Conservation (phyloP, 2,329 filamentous ascomycete species). For the Colletotrichum cordylinicola region DNA sequence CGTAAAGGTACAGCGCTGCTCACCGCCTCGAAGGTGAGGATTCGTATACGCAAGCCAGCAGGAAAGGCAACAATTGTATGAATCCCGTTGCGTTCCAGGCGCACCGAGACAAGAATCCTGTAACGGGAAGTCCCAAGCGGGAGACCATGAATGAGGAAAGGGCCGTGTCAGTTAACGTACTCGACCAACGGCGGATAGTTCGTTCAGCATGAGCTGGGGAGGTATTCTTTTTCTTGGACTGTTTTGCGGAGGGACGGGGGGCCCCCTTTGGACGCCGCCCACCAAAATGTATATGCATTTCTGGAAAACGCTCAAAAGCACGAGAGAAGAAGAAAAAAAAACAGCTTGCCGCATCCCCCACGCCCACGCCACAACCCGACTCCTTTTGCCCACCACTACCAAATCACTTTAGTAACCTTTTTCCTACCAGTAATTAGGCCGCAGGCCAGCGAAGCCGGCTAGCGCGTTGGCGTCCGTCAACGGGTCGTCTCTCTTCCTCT, state of each 20-base stretch:
- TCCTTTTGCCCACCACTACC: neutral
- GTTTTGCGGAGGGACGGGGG: neutral
- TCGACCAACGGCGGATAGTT: neutral
- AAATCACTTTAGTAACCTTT: neutral
- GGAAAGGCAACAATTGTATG: neutral
- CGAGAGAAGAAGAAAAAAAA: neutral
- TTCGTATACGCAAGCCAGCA: neutral
- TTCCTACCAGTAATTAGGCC: slow-evolving; percentile 65
- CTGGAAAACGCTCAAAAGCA: slow-evolving; percentile 18
- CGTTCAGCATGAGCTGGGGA: neutral
- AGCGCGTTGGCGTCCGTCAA: slow-evolving; percentile 52
- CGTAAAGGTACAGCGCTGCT: neutral
- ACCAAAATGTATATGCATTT: slow-evolving; percentile 20
- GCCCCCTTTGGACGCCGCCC: neutral
- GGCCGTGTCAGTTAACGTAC: neutral
- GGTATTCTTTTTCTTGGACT: neutral
- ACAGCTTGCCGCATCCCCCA: neutral
- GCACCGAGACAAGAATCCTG: neutral
- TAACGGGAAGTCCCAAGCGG: neutral
- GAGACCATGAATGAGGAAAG: neutral
- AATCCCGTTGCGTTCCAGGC: neutral
- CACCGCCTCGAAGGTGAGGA: neutral
- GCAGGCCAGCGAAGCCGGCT: slow-evolving; percentile 63
- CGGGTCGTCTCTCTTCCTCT: slow-evolving; percentile 72
- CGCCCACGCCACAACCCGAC: neutral